phyloP scores from a whole-genome alignment of 208 protist genomes.

The Novymonas esmeraldas region DNA sequence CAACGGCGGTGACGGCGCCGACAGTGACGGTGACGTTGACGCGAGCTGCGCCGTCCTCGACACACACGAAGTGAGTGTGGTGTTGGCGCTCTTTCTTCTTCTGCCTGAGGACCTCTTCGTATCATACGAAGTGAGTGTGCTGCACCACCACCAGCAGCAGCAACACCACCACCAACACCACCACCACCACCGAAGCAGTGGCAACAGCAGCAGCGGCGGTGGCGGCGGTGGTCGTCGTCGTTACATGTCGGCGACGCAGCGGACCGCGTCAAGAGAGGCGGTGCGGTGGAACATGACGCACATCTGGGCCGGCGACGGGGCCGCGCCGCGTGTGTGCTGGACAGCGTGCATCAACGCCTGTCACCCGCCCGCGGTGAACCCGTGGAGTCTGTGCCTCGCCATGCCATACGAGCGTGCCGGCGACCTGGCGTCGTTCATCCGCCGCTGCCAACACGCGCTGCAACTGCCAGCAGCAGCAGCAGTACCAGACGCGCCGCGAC shows the following conservation, averaged over 20 bases:
- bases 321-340: constrained; percentile 30
- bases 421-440: constrained; percentile 23
- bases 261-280: background rate
- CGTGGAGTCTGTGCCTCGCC: constrained; percentile 40
- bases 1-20: constrained; percentile 4
- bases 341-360: constrained; percentile 24
- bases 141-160: constrained; percentile 4
- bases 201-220: background rate
- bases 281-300: background rate
- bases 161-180: background rate
- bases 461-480: background rate
- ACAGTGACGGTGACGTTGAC: constrained; percentile 2
- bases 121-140: constrained; percentile 61
- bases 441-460: constrained; percentile 1
- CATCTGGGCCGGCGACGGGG: background rate
- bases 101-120: constrained; percentile 73
- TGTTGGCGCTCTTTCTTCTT: constrained; percentile 58
- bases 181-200: background rate
- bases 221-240: background rate
- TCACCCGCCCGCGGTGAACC: constrained; percentile 16
- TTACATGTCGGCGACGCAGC: background rate
- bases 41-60: constrained; percentile 26
- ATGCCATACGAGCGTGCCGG: constrained; percentile 37
- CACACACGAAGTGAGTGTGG: constrained; percentile 34
- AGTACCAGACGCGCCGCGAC: too few species aligned